Conservation (phyloP, 192 early-diverging fungal genomes). For the Cladochytrium replicatum region DNA sequence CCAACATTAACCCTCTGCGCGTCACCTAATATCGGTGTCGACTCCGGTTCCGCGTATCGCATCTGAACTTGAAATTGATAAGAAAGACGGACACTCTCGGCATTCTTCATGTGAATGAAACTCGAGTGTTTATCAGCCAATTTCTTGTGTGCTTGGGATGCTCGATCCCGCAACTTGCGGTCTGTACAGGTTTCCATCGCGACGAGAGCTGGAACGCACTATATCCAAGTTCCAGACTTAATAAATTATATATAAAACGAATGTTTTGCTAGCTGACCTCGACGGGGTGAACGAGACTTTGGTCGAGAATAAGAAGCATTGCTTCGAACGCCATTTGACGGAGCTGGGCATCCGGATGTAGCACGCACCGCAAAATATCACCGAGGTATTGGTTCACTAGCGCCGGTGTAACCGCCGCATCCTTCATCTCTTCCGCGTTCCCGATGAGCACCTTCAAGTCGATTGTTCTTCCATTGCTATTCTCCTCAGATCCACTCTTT, state of each 20-base stretch:
- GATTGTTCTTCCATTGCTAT: constrained; percentile 22
- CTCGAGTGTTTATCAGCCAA: constrained; percentile 77
- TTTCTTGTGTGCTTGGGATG: constrained; percentile 61
- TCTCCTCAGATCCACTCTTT: neutral
- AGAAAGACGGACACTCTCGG: constrained; percentile 62
- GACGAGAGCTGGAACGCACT: constrained; percentile 83
- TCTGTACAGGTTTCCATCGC: constrained; percentile 71
- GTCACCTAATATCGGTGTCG: constrained; percentile 1
- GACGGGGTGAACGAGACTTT: constrained; percentile 84
- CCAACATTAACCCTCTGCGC: neutral
- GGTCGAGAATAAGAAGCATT: constrained; percentile 69
- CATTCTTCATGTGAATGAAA: constrained; percentile 74
- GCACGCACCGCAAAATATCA: constrained; percentile 61
- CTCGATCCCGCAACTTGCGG: constrained; percentile 51
- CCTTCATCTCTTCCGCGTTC: constrained; percentile 70
- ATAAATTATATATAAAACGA: constrained; percentile 2
- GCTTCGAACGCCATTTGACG: constrained; percentile 68
- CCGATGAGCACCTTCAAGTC: constrained; percentile 72
- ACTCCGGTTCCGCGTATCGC: constrained; percentile 2
- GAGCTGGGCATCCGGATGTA: constrained; percentile 46
- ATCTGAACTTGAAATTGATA: constrained; percentile 63
- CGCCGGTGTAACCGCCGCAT: constrained; percentile 78
- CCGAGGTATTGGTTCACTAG: constrained; percentile 84
- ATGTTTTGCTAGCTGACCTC: constrained; percentile 29
- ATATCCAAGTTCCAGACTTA: neutral